Percentiles rank a stretch among this genome's conserved stretches.
phyloP scores from a whole-genome alignment of 768 basidiomycete genomes.

The Crassisporium funariophilum region DNA sequence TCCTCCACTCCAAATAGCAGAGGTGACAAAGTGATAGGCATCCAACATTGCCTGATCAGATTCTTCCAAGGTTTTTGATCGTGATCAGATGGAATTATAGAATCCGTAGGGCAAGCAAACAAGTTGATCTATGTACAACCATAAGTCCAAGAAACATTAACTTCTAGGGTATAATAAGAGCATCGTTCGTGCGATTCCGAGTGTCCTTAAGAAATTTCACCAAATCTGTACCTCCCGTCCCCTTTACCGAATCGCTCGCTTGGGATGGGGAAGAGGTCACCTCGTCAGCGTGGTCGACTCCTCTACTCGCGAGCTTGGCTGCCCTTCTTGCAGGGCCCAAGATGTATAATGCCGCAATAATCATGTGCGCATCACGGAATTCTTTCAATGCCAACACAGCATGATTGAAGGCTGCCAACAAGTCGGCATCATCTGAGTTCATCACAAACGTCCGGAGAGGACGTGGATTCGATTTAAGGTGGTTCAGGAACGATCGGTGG shows the following conservation, averaged over 20 bases:
- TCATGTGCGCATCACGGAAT: slow-evolving; percentile 81
- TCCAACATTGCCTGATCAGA: no score
- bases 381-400: slow-evolving; percentile 69
- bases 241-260: slow-evolving; percentile 44
- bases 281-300: slow-evolving; percentile 9
- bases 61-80: no score
- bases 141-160: background rate
- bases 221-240: slow-evolving; percentile 83
- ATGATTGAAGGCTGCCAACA: slow-evolving; percentile 63
- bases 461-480: slow-evolving; percentile 62
- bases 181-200: slow-evolving; percentile 64
- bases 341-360: slow-evolving; percentile 77
- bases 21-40: no score
- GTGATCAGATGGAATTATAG: no score
- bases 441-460: slow-evolving; percentile 63
- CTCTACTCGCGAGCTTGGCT: slow-evolving; percentile 22
- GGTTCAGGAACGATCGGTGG: slow-evolving; percentile 75
- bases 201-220: slow-evolving; percentile 77
- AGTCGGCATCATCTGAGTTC: slow-evolving; percentile 28
- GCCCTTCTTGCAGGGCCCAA: slow-evolving; percentile 64
- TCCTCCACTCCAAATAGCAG: no score
- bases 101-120: background rate
- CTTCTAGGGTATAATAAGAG: slow-evolving; percentile 35
- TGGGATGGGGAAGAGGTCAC: slow-evolving; percentile 12
- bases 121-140: background rate